These are phyloP conservation scores for Tuber borchii DNA, from an alignment of 495 filamentous ascomycete genomes.

Conservation along the genomic window DNA sequence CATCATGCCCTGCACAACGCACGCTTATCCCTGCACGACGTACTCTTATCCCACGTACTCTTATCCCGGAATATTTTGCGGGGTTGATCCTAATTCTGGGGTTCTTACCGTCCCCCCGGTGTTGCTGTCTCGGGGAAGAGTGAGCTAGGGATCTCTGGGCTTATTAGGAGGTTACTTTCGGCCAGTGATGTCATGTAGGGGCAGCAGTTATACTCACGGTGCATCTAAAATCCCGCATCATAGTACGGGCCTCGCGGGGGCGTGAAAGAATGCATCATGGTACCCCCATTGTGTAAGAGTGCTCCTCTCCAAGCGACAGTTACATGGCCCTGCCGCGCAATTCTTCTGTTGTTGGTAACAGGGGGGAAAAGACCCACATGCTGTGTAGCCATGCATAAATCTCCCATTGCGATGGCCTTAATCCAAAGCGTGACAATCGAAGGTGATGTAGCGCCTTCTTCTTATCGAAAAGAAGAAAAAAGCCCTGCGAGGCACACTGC, in stretches of 20 bases:
- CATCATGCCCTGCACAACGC: too few relatives aligned
- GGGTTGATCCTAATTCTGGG: too few relatives aligned
- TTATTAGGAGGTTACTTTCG: not conserved
- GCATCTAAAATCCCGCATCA: not conserved
- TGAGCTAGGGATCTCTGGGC: not conserved
- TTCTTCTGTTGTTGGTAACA: not conserved
- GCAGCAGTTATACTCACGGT: not conserved
- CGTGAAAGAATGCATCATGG: not conserved
- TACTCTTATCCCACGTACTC: too few relatives aligned
- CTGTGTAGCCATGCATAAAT: not conserved
- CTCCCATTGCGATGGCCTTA: not conserved
- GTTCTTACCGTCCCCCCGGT: not conserved
- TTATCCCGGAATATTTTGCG: not conserved
- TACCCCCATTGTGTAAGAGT: not conserved
- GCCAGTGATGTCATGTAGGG: not conserved
- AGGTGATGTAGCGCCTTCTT: not conserved
- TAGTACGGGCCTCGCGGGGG: not conserved
- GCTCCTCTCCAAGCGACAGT: not conserved
- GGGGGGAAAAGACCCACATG: not conserved
- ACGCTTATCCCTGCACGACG: too few relatives aligned
- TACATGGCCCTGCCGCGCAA: not conserved
- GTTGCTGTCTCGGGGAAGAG: too few relatives aligned
- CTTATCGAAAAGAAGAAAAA: too few relatives aligned
- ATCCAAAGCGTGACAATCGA: not conserved
- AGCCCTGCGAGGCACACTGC: not conserved